Evolutionary conservation across 352 stramenopile species (phyloP), one percentile per base, ranked within the genome.

Genomic region (Globisporangium splendens): DNA sequence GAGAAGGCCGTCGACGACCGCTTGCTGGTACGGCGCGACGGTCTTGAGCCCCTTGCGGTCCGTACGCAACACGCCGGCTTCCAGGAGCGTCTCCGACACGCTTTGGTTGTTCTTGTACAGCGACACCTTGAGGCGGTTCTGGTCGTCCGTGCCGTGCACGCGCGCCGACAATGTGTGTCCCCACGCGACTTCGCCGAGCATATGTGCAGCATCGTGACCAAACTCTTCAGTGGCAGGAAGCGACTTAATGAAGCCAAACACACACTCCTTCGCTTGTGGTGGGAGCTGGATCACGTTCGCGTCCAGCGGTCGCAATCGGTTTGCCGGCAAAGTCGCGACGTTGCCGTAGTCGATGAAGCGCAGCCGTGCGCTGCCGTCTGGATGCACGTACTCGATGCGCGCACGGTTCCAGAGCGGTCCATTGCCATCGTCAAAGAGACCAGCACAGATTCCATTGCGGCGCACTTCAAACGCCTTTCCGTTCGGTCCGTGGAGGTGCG

Each of bases 331-430:
- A 1, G 96, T 93, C 11, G 81, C 83, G 17, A 90, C 75, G 68
- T 98, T 98, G 59, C 96, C 96, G 62, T 98, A 97, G 86, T 99
- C 96, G 35, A 99, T 81, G 70, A 98, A 98, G 14, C 95, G 81
- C 51, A 98, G 85, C 47, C 83, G 85, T 1, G 70, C 78, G 7
- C 72, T 79, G 39, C 76, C 79, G 42, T 93, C 76, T 2, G 71
- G 53, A 56, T 88, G 62, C 43, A 92, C 70, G 50, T 80, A 80
- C 61, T 95, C 85, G 42, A 99, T 75, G 55, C 96, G 96, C 14
- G 86, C 95, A 56, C 96, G 90, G 79, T 98, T 98, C 96, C 96
- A 99, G 31, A 88, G 66, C 18, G 87, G 89, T 7, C 92, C 91
- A 43, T 77, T 88, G 50, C 93, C 95, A 65, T 99, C 96, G 61